phyloP scores from a whole-genome alignment of 495 filamentous ascomycete genomes.

The Rostrohypoxylon terebratum region DNA sequence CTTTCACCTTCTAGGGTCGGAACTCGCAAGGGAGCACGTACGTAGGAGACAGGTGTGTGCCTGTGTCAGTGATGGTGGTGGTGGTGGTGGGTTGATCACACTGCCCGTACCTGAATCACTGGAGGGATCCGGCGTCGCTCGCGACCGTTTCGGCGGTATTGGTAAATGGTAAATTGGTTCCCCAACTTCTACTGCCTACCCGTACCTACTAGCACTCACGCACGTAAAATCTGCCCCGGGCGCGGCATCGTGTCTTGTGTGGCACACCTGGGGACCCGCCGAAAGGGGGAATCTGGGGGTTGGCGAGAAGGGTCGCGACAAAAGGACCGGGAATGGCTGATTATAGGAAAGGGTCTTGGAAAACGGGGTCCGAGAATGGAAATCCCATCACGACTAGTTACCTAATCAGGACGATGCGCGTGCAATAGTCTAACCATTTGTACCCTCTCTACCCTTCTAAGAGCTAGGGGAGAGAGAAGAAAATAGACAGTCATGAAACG shows the following conservation, averaged over 20 bases:
- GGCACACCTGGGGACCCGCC: slow-evolving; percentile 29
- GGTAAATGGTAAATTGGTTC: slow-evolving; percentile 9
- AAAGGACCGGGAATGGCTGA: slow-evolving; percentile 17
- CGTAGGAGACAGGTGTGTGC: not conserved
- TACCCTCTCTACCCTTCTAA: slow-evolving; percentile 11
- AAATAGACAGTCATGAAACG: slow-evolving; percentile 9
- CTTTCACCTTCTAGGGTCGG: not conserved
- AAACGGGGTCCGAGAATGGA: slow-evolving; percentile 33
- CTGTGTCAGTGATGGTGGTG: not conserved
- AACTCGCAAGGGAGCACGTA: slow-evolving; percentile 28
- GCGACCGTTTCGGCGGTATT: slow-evolving; percentile 28
- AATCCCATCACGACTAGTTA: slow-evolving; percentile 27
- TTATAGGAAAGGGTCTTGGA: slow-evolving; percentile 7
- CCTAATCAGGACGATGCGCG: slow-evolving; percentile 32
- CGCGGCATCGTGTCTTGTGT: slow-evolving; percentile 43
- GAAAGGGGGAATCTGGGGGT: slow-evolving; percentile 38
- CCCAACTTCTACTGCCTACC: slow-evolving; percentile 9
- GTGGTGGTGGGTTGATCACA: slow-evolving; percentile 36
- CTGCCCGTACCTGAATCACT: slow-evolving; percentile 44
- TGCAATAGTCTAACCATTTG: slow-evolving; percentile 23
- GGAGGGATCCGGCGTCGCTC: slow-evolving; percentile 17
- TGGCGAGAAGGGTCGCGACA: slow-evolving; percentile 18
- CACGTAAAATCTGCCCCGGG: slow-evolving; percentile 7
- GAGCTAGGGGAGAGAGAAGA: slow-evolving; percentile 8
- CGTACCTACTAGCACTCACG: not conserved